Evolutionary conservation across 352 stramenopile species (phyloP).

Genomic region (Globisporangium okanoganense): DNA sequence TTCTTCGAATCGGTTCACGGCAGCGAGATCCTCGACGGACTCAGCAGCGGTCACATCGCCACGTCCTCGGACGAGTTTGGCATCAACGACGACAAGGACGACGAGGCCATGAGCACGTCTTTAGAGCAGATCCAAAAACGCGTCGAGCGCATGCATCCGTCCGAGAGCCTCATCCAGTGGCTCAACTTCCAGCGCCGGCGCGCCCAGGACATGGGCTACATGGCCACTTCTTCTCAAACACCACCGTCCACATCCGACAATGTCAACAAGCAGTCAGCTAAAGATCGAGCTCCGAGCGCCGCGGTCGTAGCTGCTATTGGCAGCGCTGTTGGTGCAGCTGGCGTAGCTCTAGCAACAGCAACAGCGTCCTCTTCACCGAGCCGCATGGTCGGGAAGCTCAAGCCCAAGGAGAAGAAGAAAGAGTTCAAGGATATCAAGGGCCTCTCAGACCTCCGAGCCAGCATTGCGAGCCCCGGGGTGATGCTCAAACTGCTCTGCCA

Average conservation of each 20-base stretch:
- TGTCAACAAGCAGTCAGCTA: background rate
- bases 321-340: background rate
- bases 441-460: conserved; percentile 50
- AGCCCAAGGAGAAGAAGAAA: conserved; percentile 62
- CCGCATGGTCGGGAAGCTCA: conserved; percentile 15
- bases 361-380: background rate
- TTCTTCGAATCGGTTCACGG: conserved; percentile 64
- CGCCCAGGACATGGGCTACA: conserved; percentile 28
- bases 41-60: conserved; percentile 54
- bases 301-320: background rate
- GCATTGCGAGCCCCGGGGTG: conserved; percentile 49
- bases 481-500: conserved; percentile 79
- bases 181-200: conserved; percentile 64
- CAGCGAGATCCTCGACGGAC: conserved; percentile 43
- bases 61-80: conserved; percentile 38
- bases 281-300: background rate
- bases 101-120: conserved; percentile 25
- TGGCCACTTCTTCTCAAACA: background rate
- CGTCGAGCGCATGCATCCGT: conserved; percentile 44
- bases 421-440: conserved; percentile 62
- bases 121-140: conserved; percentile 27
- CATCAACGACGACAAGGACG: conserved; percentile 38
- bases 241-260: background rate
- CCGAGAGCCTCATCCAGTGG: conserved; percentile 64
- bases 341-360: background rate